Evolutionary conservation across 2,329 filamentous ascomycete species (phyloP).

Genomic region (Aspergillus sp.): DNA sequence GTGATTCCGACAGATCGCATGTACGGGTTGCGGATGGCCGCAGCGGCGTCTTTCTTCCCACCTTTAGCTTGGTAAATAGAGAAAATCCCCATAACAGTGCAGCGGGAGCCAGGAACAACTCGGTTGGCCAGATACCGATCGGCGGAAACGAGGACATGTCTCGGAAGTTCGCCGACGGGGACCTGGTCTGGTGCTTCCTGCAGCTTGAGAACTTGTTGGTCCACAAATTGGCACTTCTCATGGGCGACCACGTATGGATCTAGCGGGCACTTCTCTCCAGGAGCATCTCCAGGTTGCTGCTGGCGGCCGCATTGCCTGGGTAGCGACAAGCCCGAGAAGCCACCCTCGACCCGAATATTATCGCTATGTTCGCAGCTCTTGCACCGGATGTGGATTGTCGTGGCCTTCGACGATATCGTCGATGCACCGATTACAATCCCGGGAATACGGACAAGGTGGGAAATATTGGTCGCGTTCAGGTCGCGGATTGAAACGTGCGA

Average conservation of each 20-base stretch:
- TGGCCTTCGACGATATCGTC: slow-evolving; percentile 93
- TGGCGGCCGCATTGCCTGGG: slow-evolving; percentile 66
- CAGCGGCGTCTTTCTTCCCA: slow-evolving; percentile 71
- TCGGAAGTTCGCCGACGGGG: slow-evolving; percentile 86
- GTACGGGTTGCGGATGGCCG: slow-evolving; percentile 93
- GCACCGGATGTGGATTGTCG: slow-evolving; percentile 75
- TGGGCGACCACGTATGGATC: slow-evolving; percentile 96
- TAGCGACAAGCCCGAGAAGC: slow-evolving; percentile 78
- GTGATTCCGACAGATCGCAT: slow-evolving; percentile 86
- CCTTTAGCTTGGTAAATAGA: slow-evolving; percentile 95
- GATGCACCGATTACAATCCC: slow-evolving; percentile 97
- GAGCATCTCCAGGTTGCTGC: slow-evolving; percentile 53
- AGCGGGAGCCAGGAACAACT: slow-evolving; percentile 88
- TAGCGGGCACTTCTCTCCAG: slow-evolving; percentile 67
- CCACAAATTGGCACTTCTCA: slow-evolving; percentile 88
- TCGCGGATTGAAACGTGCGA: slow-evolving; percentile 89
- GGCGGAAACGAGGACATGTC: slow-evolving; percentile 92
- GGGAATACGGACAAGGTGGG: slow-evolving; percentile 88
- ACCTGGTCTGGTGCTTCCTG: slow-evolving; percentile 97
- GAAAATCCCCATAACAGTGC: slow-evolving; percentile 93
- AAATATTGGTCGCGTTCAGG: slow-evolving; percentile 84
- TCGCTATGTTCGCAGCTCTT: slow-evolving; percentile 69
- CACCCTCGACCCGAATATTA: slow-evolving; percentile 64
- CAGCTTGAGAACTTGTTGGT: slow-evolving; percentile 95
- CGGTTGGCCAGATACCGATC: slow-evolving; percentile 92